Percentiles rank a stretch among this genome's conserved stretches.
Evolutionary conservation across 2,329 filamentous ascomycete genomes (phyloP).

Genomic region (Xylaria sp.): DNA sequence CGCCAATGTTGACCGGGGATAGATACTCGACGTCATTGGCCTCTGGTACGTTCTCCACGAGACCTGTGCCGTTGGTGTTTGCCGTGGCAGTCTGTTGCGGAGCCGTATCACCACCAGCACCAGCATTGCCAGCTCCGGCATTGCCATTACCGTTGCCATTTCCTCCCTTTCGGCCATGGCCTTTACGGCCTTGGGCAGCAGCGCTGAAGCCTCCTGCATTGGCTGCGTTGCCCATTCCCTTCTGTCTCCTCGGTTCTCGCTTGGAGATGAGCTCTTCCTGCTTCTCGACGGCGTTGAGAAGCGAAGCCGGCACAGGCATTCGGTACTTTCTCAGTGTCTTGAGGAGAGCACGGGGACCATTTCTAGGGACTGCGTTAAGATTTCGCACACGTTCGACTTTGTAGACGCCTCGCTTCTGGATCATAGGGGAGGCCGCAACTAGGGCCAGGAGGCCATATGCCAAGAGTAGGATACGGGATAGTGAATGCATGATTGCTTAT

Average conservation of each 20-base stretch:
- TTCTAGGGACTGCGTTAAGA: conserved; percentile 46
- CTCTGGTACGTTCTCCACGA: conserved; percentile 46
- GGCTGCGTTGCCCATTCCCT: conserved; percentile 37
- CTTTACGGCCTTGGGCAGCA: conserved; percentile 24
- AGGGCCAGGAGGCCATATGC: conserved; percentile 45
- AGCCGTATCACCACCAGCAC: conserved; percentile 32
- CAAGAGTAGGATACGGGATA: conserved; percentile 45
- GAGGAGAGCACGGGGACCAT: conserved; percentile 48
- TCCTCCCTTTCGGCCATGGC: conserved; percentile 21
- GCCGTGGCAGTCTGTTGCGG: conserved; percentile 32
- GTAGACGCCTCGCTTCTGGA: conserved; percentile 50
- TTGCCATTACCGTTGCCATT: conserved; percentile 17
- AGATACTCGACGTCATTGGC: conserved; percentile 50
- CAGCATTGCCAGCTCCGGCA: background rate
- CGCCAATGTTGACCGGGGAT: conserved; percentile 50
- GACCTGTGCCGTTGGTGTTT: conserved; percentile 43
- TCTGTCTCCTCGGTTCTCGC: conserved; percentile 41
- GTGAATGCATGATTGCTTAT: conserved; percentile 44
- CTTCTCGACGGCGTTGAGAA: conserved; percentile 41
- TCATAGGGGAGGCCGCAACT: conserved; percentile 42
- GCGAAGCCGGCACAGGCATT: conserved; percentile 47
- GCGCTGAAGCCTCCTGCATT: conserved; percentile 13
- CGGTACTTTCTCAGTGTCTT: conserved; percentile 51
- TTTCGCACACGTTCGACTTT: conserved; percentile 50
- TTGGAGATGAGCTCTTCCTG: conserved; percentile 47